Percentiles rank a stretch among this genome's conserved stretches.
phyloP scores from a whole-genome alignment of 2,329 filamentous ascomycete species.

The Epicoccum nigrum region DNA sequence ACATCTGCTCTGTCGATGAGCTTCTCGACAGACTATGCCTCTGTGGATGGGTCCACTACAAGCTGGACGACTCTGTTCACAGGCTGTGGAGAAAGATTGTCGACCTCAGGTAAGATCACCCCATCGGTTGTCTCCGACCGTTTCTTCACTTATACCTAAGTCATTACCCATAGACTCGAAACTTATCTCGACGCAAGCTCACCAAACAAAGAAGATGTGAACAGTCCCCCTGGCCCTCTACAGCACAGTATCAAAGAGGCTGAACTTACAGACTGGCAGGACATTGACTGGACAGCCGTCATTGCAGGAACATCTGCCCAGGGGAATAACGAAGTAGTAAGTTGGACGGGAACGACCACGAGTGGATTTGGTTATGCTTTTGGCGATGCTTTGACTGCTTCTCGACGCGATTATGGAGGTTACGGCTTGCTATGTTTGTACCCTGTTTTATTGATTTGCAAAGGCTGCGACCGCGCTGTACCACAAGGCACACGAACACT shows the following conservation, averaged over 20 bases:
- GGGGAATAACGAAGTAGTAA: constrained; percentile 11
- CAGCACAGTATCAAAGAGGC: constrained; percentile 37
- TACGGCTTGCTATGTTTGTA: constrained; percentile 11
- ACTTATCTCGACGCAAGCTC: constrained; percentile 29
- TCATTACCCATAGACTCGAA: constrained; percentile 34
- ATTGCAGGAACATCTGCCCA: constrained; percentile 3
- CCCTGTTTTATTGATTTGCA: constrained; percentile 13
- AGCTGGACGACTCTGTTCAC: constrained; percentile 41
- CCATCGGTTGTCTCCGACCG: constrained; percentile 29
- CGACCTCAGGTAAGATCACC: constrained; percentile 45
- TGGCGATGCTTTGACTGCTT: constrained; percentile 2
- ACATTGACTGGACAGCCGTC: constrained; percentile 36
- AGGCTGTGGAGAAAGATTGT: constrained; percentile 40
- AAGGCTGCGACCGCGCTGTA: background rate
- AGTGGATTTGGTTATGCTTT: constrained; percentile 9
- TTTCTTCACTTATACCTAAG: constrained; percentile 44
- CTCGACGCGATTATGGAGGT: background rate
- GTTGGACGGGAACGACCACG: constrained; percentile 8
- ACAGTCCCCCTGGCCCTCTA: constrained; percentile 36
- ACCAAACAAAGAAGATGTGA: constrained; percentile 21
- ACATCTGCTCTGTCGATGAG: constrained; percentile 31
- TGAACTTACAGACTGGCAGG: constrained; percentile 41
- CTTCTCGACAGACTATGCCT: constrained; percentile 40
- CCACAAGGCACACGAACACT: background rate
- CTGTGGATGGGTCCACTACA: constrained; percentile 48